Evolutionary conservation across 2,329 filamentous ascomycete species (phyloP).

Genomic region (Elsinoe arachidis): DNA sequence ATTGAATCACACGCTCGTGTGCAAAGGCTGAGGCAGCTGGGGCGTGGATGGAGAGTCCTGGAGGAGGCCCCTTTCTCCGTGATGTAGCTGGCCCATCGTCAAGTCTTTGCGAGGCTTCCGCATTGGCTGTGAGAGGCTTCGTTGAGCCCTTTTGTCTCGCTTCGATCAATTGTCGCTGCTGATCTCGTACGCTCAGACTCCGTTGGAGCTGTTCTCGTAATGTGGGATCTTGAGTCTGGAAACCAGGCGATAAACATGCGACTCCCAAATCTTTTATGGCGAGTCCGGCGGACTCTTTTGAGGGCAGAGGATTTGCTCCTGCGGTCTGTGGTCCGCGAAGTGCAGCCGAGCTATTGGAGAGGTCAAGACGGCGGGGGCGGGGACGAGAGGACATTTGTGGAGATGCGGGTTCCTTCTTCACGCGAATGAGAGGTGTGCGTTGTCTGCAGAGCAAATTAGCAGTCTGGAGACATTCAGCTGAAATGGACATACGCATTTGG

Average conservation of each 20-base stretch:
- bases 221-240: slow-evolving; percentile 89
- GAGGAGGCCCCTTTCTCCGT: slow-evolving; percentile 68
- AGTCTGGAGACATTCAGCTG: slow-evolving; percentile 4
- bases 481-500: slow-evolving; percentile 41
- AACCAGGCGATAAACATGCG: slow-evolving; percentile 89
- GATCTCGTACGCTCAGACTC: slow-evolving; percentile 85
- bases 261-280: slow-evolving; percentile 88
- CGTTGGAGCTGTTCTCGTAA: slow-evolving; percentile 94
- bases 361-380: slow-evolving; percentile 66
- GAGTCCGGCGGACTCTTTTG: slow-evolving; percentile 60
- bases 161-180: slow-evolving; percentile 92
- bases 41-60: slow-evolving; percentile 87
- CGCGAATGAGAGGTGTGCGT: slow-evolving; percentile 67
- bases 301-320: slow-evolving; percentile 57
- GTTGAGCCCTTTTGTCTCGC: slow-evolving; percentile 70
- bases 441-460: slow-evolving; percentile 42
- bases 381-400: slow-evolving; percentile 70
- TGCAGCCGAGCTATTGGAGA: slow-evolving; percentile 48
- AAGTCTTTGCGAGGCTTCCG: slow-evolving; percentile 23
- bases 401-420: slow-evolving; percentile 92
- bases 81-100: slow-evolving; percentile 54
- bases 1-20: slow-evolving; percentile 91
- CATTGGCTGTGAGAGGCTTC: slow-evolving; percentile 40
- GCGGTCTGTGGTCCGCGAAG: slow-evolving; percentile 31
- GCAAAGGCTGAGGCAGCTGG: slow-evolving; percentile 88